These are phyloP conservation scores for Sporisorium iseilematis-ciliati DNA, from an alignment of 1,284 basidiomycete species.

Conservation along the genomic window DNA sequence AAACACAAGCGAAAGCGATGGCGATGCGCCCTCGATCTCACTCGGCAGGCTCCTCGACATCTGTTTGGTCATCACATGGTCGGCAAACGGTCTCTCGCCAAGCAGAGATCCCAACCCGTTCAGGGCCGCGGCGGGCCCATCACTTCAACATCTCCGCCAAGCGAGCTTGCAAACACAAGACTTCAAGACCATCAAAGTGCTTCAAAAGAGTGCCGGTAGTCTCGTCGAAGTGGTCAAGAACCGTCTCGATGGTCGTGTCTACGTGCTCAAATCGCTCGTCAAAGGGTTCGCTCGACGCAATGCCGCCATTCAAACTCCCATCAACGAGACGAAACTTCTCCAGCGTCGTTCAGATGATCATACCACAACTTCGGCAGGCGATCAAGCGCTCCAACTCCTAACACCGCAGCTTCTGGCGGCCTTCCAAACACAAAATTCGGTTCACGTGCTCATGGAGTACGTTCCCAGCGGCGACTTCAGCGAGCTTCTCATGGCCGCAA, in stretches of 20 bases:
- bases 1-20: slow-evolving; percentile 10
- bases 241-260: slow-evolving; percentile 62
- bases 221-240: slow-evolving; percentile 66
- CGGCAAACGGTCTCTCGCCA: slow-evolving; percentile 32
- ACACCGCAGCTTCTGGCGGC: slow-evolving; percentile 63
- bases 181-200: slow-evolving; percentile 58
- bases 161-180: slow-evolving; percentile 51
- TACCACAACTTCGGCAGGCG: not conserved
- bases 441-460: slow-evolving; percentile 68
- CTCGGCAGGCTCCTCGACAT: slow-evolving; percentile 49
- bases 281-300: slow-evolving; percentile 65
- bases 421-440: slow-evolving; percentile 62
- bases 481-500: slow-evolving; percentile 61
- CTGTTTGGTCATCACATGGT: slow-evolving; percentile 55
- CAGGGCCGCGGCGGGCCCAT: slow-evolving; percentile 33
- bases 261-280: slow-evolving; percentile 66
- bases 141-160: slow-evolving; percentile 27
- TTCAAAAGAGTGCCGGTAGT: slow-evolving; percentile 61
- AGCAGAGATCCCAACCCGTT: slow-evolving; percentile 42
- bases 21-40: not conserved
- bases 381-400: slow-evolving; percentile 13
- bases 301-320: slow-evolving; percentile 58
- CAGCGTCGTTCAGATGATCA: slow-evolving; percentile 20
- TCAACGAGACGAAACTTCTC: slow-evolving; percentile 59
- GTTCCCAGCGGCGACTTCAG: slow-evolving; percentile 67